These are phyloP conservation scores for Herpetomonas tarakana DNA, from an alignment of 208 protist species.

Conservation along the genomic window DNA sequence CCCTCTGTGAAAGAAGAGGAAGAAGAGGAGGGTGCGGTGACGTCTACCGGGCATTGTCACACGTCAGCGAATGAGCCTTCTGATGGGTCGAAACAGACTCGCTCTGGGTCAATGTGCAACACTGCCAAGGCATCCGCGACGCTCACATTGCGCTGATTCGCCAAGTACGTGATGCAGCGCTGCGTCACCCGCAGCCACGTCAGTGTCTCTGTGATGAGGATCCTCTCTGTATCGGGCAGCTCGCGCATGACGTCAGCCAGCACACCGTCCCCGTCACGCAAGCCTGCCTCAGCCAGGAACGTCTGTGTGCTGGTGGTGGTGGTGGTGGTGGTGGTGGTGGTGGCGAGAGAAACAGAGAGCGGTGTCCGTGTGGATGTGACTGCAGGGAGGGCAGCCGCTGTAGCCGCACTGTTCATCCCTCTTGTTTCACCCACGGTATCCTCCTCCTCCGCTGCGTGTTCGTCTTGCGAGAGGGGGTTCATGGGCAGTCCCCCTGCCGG, in stretches of 20 bases:
- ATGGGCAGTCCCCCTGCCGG: too few species aligned
- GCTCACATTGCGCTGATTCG: conserved; percentile 6
- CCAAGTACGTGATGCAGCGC: conserved; percentile 11
- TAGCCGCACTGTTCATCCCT: too few species aligned
- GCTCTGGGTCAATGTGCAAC: conserved; percentile 14
- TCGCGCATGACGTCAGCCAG: background rate
- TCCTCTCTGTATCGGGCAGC: background rate
- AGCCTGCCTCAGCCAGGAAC: background rate
- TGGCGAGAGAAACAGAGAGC: background rate
- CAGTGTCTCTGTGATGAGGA: conserved; percentile 20
- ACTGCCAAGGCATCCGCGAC: conserved; percentile 22
- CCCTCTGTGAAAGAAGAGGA: too few species aligned
- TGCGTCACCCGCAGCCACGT: conserved; percentile 23
- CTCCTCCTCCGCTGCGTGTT: too few species aligned
- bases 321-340: background rate
- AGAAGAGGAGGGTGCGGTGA: too few species aligned
- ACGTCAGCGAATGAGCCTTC: conserved; percentile 20
- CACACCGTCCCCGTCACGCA: background rate
- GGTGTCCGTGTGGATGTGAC: background rate
- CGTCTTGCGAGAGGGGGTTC: too few species aligned
- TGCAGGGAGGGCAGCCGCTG: background rate
- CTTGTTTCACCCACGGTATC: too few species aligned
- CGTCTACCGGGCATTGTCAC: too few species aligned
- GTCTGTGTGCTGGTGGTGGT: background rate
- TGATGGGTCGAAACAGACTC: conserved; percentile 17